Evolutionary conservation across 768 basidiomycete species (phyloP), one percentile per base, ranked within the genome.

Genomic region (Pseudohyphozyma bogoriensis): DNA sequence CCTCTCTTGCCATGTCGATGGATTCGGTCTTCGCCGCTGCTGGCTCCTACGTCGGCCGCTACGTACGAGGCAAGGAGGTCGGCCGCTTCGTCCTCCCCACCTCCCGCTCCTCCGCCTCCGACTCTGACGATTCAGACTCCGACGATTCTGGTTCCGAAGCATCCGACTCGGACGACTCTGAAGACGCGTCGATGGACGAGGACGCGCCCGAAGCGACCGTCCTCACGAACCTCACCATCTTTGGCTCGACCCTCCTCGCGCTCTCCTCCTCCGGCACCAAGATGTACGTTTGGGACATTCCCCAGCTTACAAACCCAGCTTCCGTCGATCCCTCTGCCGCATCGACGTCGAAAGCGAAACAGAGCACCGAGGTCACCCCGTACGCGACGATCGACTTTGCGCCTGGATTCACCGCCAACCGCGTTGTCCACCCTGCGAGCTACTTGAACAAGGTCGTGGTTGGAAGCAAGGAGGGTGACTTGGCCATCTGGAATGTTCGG

Each of bases 371-470:
- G 28, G 36, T 15, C 37, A 86, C 79, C 53, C 73, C 87, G 32
- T 78, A 84, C 52, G 77, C 80, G 5, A 81, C 81, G 4, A 81
- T 97, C 51, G 78, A 83, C 45, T 93, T 99, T 69, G 86, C 90
- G 51, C 70, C 81, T 10, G 83, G 80, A 24, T 97, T 97, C 73
- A 85, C 84, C 2, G 92, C 92, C n/a, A 85, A 82, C 7, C 79
- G 79, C 31, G 77, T 95, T 45, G 78, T 95, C 8, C 95, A 99
- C 72, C 95, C 95, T 3, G 85, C 90, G 1, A 97, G 95, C 16
- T 97, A 97, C 74, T 74, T 99, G 53, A 97, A 99, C 78, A 99
- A 99, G 76, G 79, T 97, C 1, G 78, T 97, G 1, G 81, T 97
- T 15, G 82, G 85, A 4, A 87, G 89, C 68, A 80, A 76, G 58